These are phyloP conservation scores for Picea abies DNA, from an alignment of 83 land plant species.

Conservation along the genomic window DNA sequence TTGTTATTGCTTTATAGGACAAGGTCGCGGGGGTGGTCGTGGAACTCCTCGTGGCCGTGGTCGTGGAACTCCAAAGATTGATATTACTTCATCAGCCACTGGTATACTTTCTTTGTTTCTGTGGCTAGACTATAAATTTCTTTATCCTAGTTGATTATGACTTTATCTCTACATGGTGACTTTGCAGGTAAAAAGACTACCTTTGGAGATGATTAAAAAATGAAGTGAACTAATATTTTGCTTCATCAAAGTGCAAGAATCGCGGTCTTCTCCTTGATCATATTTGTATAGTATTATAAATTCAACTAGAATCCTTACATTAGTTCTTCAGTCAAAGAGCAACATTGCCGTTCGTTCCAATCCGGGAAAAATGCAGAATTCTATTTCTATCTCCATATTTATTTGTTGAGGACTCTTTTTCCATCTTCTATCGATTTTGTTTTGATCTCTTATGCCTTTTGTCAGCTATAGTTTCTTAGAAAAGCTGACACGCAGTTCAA, in stretches of 20 bases:
- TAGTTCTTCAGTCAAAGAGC: too few relatives aligned
- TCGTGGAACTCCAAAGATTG: background rate
- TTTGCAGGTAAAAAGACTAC: slow-evolving; percentile 11
- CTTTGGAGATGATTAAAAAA: slow-evolving; percentile 2
- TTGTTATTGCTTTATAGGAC: background rate
- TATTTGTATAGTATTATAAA: background rate
- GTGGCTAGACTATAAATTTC: background rate
- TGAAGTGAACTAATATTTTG: background rate
- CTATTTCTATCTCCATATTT: too few relatives aligned
- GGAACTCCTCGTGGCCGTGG: background rate
- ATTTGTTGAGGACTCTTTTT: too few relatives aligned
- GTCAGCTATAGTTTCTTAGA: too few relatives aligned
- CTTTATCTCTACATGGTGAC: background rate
- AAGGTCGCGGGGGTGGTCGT: background rate
- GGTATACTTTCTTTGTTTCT: background rate
- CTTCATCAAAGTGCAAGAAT: background rate
- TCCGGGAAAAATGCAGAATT: too few relatives aligned
- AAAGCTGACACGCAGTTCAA: too few relatives aligned
- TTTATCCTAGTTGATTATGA: background rate
- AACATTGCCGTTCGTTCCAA: too few relatives aligned
- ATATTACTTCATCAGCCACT: background rate
- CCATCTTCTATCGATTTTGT: too few relatives aligned
- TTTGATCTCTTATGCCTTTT: too few relatives aligned
- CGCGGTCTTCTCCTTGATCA: background rate
- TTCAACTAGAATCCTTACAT: background rate